Evolutionary conservation across 176 grass and related monocot genomes (phyloP), one percentile per base, ranked within the genome.

Genomic region (Carex pumila): DNA sequence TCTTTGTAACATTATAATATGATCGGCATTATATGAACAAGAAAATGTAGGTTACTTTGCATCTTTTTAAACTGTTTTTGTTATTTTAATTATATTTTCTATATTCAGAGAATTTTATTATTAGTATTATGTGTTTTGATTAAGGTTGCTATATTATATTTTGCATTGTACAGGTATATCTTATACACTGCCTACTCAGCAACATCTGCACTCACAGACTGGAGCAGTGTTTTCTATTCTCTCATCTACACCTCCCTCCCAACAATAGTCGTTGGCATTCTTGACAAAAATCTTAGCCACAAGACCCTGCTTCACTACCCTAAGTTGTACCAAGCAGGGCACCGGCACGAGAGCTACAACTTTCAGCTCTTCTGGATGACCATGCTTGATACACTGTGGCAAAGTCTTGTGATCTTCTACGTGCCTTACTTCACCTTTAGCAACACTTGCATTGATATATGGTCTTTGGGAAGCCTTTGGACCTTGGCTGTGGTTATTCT

Each of bases 221-320:
- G 96, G 96, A 99, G 96, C 72, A 95, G 93, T 88, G 96, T 99
- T 59, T 99, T 99, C 84, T 99, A 99, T 87, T 99, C 96, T 57
- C 89, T 99, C 73, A 99, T 99, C 82, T 99, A 99, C 78, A 99
- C 93, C 60, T 99, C 93, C 79, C 87, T 99, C 60, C 96, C 96
- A 49, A 94, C 96, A 6, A 91, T 99, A 68, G 90, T 99, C 12
- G 91, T 95, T 72, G 96, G 96, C 79, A 90, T 99, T 93, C 89
- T 99, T 37, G 93, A 99, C 87, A 99, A 99, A 80, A 85, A 99
- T 84, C 87, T 99, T 76, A 94, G 96, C 79, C 93, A 99, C 87
- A 95, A 94, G 83, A 99, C 96, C 50, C 88, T 99, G 70, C 91
- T 95, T 82, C 86, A 88, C 91, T 94, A 95, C 84, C 96, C 96